Evolutionary conservation across 1,284 basidiomycete species (phyloP), one percentile per base, ranked within the genome.

Genomic region (Xerocomus amazonicus): DNA sequence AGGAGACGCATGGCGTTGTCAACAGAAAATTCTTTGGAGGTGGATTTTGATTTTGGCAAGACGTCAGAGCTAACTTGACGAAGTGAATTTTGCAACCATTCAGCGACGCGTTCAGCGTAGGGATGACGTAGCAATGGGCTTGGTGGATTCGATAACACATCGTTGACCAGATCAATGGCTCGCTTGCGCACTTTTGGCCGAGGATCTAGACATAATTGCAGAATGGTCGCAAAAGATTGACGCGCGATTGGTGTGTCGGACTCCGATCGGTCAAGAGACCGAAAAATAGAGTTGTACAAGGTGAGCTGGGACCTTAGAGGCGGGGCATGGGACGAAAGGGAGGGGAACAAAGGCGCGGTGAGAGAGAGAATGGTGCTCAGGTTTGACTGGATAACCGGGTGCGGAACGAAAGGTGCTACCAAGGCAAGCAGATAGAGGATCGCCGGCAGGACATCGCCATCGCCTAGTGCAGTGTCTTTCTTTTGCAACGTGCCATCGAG

Each of bases 171-270:
- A 59, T 97, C 93, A 49, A 89, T 87, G 9, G 96, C 94, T 56
- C 87, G 83, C 70, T 85, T 94, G 50, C 97, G 83, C 42, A 99
- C 92, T 73, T 99, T 98, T 33, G 97, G 96, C 40, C 96, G 76
- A 2, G 85, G 79, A 72, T 99, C 96, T 44, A 93, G 75, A 58
- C 84, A 87, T 44, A 98, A 73, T 52, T 90, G 84, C 42, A 99
- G 74, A 42, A 96, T 74, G 19, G 84, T 83, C 31, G 84, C 83
- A 70, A 90, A 93, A 2, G 81, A 75, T 63, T 91, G 85, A 41
- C 89, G 81, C 58, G 89, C 78, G 68, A 73, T 84, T 60, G 75
- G 83, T 55, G 72, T 73, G 59, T 81, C 87, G 59, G 94, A 70
- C 34, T 90, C 84, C 3, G 83, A 74, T 16, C 80, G 75, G 61